Base-by-base conservation (phyloP, 306 rosid genomes). In the Chamaecrista fasciculata region DNA sequence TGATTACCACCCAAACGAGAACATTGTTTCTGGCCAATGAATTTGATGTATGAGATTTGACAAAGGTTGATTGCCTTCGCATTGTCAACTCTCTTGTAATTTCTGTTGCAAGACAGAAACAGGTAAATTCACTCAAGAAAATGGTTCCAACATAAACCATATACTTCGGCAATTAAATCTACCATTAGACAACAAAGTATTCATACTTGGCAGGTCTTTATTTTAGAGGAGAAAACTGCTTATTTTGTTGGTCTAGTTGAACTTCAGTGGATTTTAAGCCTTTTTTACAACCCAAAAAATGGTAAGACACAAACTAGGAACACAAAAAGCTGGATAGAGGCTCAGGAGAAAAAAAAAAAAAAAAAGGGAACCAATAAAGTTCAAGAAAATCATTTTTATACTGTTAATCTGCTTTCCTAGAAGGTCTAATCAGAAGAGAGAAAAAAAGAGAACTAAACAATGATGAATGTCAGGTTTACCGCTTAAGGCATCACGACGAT, bases 31-130 rank as follows among this genome's bases (percentile, higher is more conserved):
- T 85, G 83, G 39, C 70, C 73, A 82, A 66, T 47, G 90, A 86
- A 73, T 76, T 94, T 80, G 98, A 78, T 48, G 91, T 9, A 53
- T 81, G 91, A 56, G 78, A 34, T 67, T 91, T 86, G 73, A 87
- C 96, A 81, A 94, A 88, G 73, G 88, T 78, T 64, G 97, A 87
- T 68, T 94, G 99, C 81, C 99, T 89, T 76, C 73, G 83, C 91
- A 88, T 72, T 33, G 85, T 89, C 83, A 79, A 34, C 80, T 87
- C 85, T 69, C 83, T 85, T 15, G 97, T 84, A 62, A 83, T 70
- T 67, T 84, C 99, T 94, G 86, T 70, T 11, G 55, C 77, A 39
- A 84, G 42, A 75, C 43, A 79, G 46, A 37, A 74, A 69, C 70
- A 46, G 34, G 43, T 23, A 33, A 29, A 58, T 61, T 15, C 64